Evolutionary conservation across 2,329 filamentous ascomycete genomes (phyloP).

Genomic region (Diaporthe citrichinensis): DNA sequence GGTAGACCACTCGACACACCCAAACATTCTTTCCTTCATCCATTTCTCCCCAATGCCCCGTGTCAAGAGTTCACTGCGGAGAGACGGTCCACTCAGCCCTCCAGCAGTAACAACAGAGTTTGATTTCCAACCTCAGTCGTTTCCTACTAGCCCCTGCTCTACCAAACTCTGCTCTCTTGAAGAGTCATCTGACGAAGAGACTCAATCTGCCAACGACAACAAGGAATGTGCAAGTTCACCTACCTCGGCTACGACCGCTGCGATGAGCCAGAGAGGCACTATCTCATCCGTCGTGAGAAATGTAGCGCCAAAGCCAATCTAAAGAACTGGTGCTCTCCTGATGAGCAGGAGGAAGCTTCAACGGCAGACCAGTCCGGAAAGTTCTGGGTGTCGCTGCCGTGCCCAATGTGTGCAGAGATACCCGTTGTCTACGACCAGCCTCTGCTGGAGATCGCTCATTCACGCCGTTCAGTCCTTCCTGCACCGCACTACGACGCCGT

Average conservation of each 20-base stretch:
- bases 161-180: conserved; percentile 17
- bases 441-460: conserved; percentile 42
- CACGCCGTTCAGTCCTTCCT: conserved; percentile 40
- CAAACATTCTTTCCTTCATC: conserved; percentile 14
- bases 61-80: conserved; percentile 34
- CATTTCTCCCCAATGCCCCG: conserved; percentile 31
- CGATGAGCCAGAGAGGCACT: conserved; percentile 42
- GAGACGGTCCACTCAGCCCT: conserved; percentile 31
- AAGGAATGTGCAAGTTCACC: conserved; percentile 41
- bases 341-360: conserved; percentile 40
- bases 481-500: conserved; percentile 41
- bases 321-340: conserved; percentile 41
- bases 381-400: conserved; percentile 36
- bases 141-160: conserved; percentile 8
- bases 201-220: background rate
- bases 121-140: conserved; percentile 5
- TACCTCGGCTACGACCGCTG: conserved; percentile 41
- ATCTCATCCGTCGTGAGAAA: conserved; percentile 42
- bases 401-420: conserved; percentile 40
- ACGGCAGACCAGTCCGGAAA: conserved; percentile 30
- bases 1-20: conserved; percentile 27
- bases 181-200: conserved; percentile 10
- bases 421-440: conserved; percentile 41
- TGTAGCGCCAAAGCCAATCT: conserved; percentile 40
- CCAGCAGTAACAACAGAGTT: conserved; percentile 29